Percentiles rank a stretch among this genome's conserved stretches.
phyloP scores from a whole-genome alignment of 306 rosid genomes.

The Echinosophora koreensis region DNA sequence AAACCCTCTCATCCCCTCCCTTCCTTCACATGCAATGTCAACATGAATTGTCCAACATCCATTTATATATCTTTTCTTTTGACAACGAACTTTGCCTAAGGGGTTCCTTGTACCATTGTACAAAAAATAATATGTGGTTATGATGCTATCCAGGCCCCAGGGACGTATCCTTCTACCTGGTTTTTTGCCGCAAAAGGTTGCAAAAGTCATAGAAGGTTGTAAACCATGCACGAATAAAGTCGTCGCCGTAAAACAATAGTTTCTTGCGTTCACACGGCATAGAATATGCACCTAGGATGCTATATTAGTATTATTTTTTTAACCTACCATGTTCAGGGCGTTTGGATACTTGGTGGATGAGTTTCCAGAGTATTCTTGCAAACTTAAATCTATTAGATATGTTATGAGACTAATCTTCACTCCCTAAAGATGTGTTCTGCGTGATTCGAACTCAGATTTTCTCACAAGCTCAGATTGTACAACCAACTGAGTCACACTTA shows the following conservation, averaged over 20 bases:
- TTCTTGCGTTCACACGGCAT: conserved; percentile 5
- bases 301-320: too few relatives aligned
- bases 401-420: too few relatives aligned
- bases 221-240: neutral
- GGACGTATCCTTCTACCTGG: neutral
- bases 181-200: neutral
- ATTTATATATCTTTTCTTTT: neutral
- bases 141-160: neutral
- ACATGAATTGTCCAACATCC: neutral
- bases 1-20: too few relatives aligned
- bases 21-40: neutral
- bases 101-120: neutral
- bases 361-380: too few relatives aligned
- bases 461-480: too few relatives aligned
- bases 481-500: too few relatives aligned
- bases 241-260: neutral
- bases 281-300: too few relatives aligned
- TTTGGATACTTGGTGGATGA: too few relatives aligned
- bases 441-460: too few relatives aligned
- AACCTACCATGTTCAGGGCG: too few relatives aligned
- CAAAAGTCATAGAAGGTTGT: conserved; percentile 27
- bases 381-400: too few relatives aligned
- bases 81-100: neutral
- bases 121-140: conserved; percentile 9
- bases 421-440: too few relatives aligned